Evolutionary conservation across 2,329 filamentous ascomycete genomes (phyloP), one percentile per base, ranked within the genome.

Genomic region (Penicillium sp.): DNA sequence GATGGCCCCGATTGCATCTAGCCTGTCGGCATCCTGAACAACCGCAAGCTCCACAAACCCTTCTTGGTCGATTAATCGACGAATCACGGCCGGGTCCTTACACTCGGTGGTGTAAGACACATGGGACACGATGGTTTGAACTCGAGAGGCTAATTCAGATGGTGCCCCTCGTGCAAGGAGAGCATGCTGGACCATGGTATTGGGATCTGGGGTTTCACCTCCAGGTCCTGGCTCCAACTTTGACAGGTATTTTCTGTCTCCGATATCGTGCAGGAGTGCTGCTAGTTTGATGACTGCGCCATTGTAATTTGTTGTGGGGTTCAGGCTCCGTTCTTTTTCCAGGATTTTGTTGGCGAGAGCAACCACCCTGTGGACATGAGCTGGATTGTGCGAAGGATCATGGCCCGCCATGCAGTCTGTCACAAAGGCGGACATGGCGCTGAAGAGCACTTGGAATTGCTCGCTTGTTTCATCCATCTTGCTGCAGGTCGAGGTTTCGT

Each of bases 1-100:
- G 29, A 97, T 84, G 0, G 90, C 91, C 1, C 92, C 93, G 47
- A 97, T 86, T 4, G 92, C 90, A 75, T 97, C 93, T n/a, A 97
- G 79, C 6, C 92, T 82, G 76, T 97, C 93, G 4, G 92, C 92
- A 72, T 97, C 93, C 75, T 97, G 92, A 31, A 97, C 91, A 45
- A 96, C 84, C 0, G 85, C 92, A 32, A 94, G 77, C 71, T 94
- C 91, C 1, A 90, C 90, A 69, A 89, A 79, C 4, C 67, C 68
- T 6, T 67, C 63, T 29, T 75, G 67, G 5, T 69, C 70, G n/a
- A 95, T 78, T n/a, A 92, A 78, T 1, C 76, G 72, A n/a, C 72
- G 73, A 8, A 91, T 86, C 11, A 76, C 74, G 5, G 73, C 75
- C 1, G 88, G 87, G 66, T 92, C 80, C n/a, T 66, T 64, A 46